Evolutionary conservation across 1,284 basidiomycete genomes (phyloP), one percentile per base, ranked within the genome.

Genomic region (Filobasidium uniguttulatum): DNA sequence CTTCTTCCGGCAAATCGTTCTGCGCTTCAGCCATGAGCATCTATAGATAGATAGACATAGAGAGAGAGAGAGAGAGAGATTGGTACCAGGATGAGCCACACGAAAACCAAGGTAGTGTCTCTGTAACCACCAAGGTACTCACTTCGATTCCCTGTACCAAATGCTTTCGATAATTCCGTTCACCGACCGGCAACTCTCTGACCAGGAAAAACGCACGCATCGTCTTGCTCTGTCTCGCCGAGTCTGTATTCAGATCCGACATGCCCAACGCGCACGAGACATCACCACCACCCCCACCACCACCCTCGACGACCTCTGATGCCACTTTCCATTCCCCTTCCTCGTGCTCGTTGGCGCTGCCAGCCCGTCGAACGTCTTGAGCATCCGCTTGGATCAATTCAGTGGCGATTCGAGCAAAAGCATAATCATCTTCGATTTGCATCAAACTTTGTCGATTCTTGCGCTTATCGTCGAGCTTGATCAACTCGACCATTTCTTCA

Each of bases 341-440:
- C n/a, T n/a, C n/a, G n/a, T n/a, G n/a, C n/a, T n/a, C n/a, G n/a
- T n/a, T n/a, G n/a, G n/a, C n/a, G n/a, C n/a, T n/a, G n/a, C n/a
- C n/a, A n/a, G n/a, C n/a, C n/a, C n/a, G n/a, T n/a, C n/a, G n/a
- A n/a, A n/a, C n/a, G 9, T 43, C 40, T 14, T 43, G 25, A 14
- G 26, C 15, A 10, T 43, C 40, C 25, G 40, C 40, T 26, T 20
- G 6, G 25, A 43, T 43, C 14, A 43, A 26, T 26, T 43, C 40
- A 14, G 40, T 43, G 10, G 29, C 40, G 4, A 43, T 26, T n/a
- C 29, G 26, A 3, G 40, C 40, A 29, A 43, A 43, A 5, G 40
- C 40, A 23, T n/a, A 28, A 26, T 43, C 40, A n/a, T 43, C 40
- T 26, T 43, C 40, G 40, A 43, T 43, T 26, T 43, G 40, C 40